Percentiles rank a stretch among this genome's conserved stretches.
These are phyloP conservation scores for Lichtheimia corymbifera DNA, from an alignment of 371 early-diverging fungal genomes.

Conservation along the genomic window DNA sequence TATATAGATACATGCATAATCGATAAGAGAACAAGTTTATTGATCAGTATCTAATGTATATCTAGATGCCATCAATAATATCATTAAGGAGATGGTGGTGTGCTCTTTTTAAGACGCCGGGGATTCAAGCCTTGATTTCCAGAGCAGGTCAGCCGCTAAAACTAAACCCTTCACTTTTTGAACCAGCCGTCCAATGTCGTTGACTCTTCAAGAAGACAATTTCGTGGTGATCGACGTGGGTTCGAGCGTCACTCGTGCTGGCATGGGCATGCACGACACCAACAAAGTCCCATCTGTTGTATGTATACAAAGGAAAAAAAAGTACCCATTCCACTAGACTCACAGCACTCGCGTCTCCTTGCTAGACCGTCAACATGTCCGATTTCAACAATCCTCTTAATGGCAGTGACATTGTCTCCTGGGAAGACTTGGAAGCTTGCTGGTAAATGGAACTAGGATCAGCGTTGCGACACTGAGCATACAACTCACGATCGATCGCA, in stretches of 20 bases:
- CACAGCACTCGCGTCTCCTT: no score
- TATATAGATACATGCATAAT: no score
- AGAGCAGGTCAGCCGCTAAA: no score
- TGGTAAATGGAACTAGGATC: slow-evolving; percentile 41
- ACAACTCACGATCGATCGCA: slow-evolving; percentile 17
- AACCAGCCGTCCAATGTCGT: slow-evolving; percentile 24
- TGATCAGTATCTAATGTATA: no score
- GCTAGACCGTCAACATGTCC: slow-evolving; percentile 37
- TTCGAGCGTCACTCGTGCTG: slow-evolving; percentile 63
- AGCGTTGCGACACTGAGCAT: no score
- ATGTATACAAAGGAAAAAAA: slow-evolving; percentile 15
- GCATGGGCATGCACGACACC: slow-evolving; percentile 70
- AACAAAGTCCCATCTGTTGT: slow-evolving; percentile 67
- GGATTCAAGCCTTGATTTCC: no score
- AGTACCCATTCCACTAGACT: not conserved
- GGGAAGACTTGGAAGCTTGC: slow-evolving; percentile 77
- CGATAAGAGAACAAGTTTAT: no score
- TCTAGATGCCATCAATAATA: no score
- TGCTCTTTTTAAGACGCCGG: no score
- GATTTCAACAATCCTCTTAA: slow-evolving; percentile 59
- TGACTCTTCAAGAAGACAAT: slow-evolving; percentile 67
- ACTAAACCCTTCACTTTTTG: no score
- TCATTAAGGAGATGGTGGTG: no score
- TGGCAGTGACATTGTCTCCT: slow-evolving; percentile 67
- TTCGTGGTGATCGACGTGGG: slow-evolving; percentile 81